Percentiles rank a stretch among this genome's conserved stretches.
These are phyloP conservation scores for Multifurca ochricompacta DNA, from an alignment of 768 basidiomycete genomes.

Conservation along the genomic window DNA sequence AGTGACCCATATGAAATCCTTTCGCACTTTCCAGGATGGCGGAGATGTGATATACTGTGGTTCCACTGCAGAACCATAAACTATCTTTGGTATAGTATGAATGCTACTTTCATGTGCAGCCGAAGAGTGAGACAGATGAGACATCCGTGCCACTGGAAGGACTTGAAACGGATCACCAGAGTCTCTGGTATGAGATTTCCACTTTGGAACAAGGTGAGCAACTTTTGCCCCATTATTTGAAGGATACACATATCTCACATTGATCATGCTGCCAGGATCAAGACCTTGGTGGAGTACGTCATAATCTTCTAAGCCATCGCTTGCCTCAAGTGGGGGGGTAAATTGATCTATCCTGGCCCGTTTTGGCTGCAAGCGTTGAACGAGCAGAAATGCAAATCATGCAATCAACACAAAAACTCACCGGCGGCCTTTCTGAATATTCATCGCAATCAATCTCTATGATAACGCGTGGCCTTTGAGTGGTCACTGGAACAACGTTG, in stretches of 20 bases:
- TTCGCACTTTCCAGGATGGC: not conserved
- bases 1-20: conserved; percentile 8
- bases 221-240: not conserved
- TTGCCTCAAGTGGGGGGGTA: not conserved
- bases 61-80: conserved; percentile 5
- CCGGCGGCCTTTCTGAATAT: not conserved
- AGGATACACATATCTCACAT: not conserved
- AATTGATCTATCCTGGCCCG: not conserved
- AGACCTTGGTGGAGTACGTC: not conserved
- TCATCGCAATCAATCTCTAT: not conserved
- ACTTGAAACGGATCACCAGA: not conserved
- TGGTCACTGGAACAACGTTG: not conserved
- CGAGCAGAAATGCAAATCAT: not conserved
- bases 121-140: not conserved
- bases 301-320: not conserved
- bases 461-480: not conserved
- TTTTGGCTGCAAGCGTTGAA: not conserved
- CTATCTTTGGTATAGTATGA: not conserved
- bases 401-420: not conserved
- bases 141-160: not conserved
- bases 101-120: not conserved
- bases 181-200: not conserved
- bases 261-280: not conserved
- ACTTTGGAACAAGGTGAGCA: no score
- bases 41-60: not conserved